Evolutionary conservation across 768 basidiomycete species (phyloP), one percentile per base, ranked within the genome.

Genomic region (Stropharia rugosoannulata): DNA sequence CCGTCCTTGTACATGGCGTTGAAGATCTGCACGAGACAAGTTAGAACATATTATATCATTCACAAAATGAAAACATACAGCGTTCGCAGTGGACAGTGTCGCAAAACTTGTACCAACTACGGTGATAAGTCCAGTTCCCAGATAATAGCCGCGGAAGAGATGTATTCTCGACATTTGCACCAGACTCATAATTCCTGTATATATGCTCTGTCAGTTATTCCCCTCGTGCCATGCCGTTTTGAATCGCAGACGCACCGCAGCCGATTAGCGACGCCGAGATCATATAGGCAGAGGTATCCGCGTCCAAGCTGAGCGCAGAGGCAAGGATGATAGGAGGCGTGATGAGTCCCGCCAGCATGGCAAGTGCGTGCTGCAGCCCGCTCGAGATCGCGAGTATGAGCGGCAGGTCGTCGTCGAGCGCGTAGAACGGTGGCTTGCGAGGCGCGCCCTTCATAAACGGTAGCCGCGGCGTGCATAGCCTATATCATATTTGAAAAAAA

Each of bases 291-390:
- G 85, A 85, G 1, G 79, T 83, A 25, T 69, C 69, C 2, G 77
- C 63, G 47, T 88, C 84, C 16, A 92, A 71, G 55, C 71, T 83
- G 37, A 93, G 70, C 4, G 83, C 67, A 49, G 79, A 82, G 1
- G 88, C 82, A 61, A 93, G 86, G 56, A 91, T 88, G 62, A 92
- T 92, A 0, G 92, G 90, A 0, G 90, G 92, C 0, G 89, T 89
- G 62, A 93, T 90, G 41, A 91, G 74, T 2, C 89, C 90, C 1
- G 88, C 89, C 13, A 91, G 78, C 90, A 93, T 93, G 2, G 89
- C 89, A 9, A 92, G 81, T 1, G 87, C 81, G 64, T 91, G 89
- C 62, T 88, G 87, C 13, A 88, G 72, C 0, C 92, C 91, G 59
- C 83, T 84, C 0, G 87, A 76, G 32, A 92, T 81, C 1, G 90